phyloP scores from a whole-genome alignment of 768 basidiomycete species.

The Grammothele lineata region DNA sequence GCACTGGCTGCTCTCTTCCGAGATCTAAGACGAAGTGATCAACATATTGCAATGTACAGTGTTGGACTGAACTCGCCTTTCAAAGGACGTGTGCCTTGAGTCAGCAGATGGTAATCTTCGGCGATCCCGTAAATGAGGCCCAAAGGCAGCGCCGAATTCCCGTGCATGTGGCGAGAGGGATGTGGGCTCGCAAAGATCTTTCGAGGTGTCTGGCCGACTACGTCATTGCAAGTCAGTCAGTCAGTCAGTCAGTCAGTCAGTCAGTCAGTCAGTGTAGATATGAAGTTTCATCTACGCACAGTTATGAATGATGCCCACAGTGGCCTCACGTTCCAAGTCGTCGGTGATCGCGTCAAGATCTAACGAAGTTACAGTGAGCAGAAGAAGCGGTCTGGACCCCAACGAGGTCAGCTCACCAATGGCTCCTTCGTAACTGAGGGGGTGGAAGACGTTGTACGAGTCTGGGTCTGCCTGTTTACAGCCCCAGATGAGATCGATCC shows the following conservation, averaged over 20 bases:
- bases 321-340: constrained; percentile 85
- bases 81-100: constrained; percentile 50
- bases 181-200: constrained; percentile 79
- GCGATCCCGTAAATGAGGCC: constrained; percentile 73
- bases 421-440: constrained; percentile 88
- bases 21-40: constrained; percentile 35
- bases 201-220: constrained; percentile 89
- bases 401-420: constrained; percentile 67
- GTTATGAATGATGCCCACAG: constrained; percentile 93
- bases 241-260: neutral
- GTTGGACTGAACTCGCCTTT: too few species aligned
- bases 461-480: constrained; percentile 75
- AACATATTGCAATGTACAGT: too few species aligned
- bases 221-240: too few species aligned
- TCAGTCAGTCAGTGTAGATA: too few species aligned
- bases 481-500: constrained; percentile 96
- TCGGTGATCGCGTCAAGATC: constrained; percentile 86
- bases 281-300: constrained; percentile 41
- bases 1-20: constrained; percentile 42
- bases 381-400: too few species aligned
- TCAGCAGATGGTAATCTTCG: constrained; percentile 73
- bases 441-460: constrained; percentile 85
- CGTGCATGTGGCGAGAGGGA: constrained; percentile 69
- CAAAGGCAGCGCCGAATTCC: constrained; percentile 66
- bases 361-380: constrained; percentile 23